Conservation (phyloP, 345 rosid genomes). For the Triadica sebifera region DNA sequence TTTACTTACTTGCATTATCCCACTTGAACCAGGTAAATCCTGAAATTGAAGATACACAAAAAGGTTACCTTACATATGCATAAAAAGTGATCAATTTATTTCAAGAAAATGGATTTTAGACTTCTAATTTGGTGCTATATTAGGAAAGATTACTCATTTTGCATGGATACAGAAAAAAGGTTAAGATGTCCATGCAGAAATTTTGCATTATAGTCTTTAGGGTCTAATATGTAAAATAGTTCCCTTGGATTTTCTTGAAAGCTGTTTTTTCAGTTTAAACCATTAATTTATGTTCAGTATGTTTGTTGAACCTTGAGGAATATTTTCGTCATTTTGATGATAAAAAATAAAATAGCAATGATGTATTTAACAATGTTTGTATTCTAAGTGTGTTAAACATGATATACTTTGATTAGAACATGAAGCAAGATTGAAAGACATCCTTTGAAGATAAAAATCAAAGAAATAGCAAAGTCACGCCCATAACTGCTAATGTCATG, state of each 20-base stretch:
- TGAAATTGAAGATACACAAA: slow-evolving; percentile 28
- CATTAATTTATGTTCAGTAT: too few species aligned
- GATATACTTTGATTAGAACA: too few species aligned
- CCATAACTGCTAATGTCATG: too few species aligned
- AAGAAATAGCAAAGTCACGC: too few species aligned
- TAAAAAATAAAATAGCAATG: too few species aligned
- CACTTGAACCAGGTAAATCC: slow-evolving; percentile 91
- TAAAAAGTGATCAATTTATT: not conserved
- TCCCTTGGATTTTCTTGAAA: not conserved
- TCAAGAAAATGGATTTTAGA: not conserved
- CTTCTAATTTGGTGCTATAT: not conserved
- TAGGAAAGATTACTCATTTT: not conserved
- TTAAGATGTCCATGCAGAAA: not conserved
- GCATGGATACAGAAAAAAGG: not conserved
- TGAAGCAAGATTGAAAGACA: too few species aligned
- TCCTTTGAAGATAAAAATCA: too few species aligned
- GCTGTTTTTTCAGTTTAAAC: not conserved
- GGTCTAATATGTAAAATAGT: not conserved
- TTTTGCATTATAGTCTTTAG: too few species aligned
- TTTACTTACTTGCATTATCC: slow-evolving; percentile 88
- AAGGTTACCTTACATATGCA: slow-evolving; percentile 6
- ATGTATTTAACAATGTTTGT: too few species aligned
- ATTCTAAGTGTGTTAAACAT: too few species aligned
- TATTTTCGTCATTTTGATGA: too few species aligned
- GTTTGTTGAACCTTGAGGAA: too few species aligned